Conservation (phyloP, 192 early-diverging fungal species). For the Diversispora epigaea region DNA sequence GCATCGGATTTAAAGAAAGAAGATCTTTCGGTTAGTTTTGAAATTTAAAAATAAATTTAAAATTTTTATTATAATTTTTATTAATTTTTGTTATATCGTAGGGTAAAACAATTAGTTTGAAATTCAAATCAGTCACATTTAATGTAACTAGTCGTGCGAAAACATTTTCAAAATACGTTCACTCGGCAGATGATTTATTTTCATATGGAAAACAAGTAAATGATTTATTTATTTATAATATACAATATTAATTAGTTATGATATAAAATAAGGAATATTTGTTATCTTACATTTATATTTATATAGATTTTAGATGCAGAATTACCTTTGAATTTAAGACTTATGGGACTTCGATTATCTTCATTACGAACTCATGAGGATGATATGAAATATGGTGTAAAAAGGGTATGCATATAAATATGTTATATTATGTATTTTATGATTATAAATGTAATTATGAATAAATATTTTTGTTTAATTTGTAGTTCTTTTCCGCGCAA, state of each 20-base stretch:
- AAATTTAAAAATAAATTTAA: slow-evolving; percentile 19
- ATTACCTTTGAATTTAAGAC: slow-evolving; percentile 49
- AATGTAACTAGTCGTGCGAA: slow-evolving; percentile 44
- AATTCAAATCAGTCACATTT: slow-evolving; percentile 49
- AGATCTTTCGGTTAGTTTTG: slow-evolving; percentile 38
- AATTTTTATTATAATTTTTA: background rate
- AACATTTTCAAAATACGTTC: slow-evolving; percentile 38
- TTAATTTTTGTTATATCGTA: slow-evolving; percentile 5
- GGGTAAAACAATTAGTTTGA: slow-evolving; percentile 48
- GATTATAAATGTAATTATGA: too few relatives aligned
- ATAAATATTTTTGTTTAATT: too few relatives aligned
- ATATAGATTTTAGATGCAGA: slow-evolving; percentile 43
- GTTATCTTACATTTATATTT: background rate
- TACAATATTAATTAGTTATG: background rate
- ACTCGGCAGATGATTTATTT: slow-evolving; percentile 37
- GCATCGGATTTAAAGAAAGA: slow-evolving; percentile 43
- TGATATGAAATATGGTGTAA: slow-evolving; percentile 31
- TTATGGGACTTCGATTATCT: slow-evolving; percentile 50
- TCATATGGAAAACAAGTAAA: slow-evolving; percentile 35
- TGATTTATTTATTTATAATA: background rate
- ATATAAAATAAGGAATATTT: background rate
- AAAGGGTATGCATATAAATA: slow-evolving; percentile 22
- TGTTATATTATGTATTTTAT: background rate
- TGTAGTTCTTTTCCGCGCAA: too few relatives aligned
- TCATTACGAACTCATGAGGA: slow-evolving; percentile 26